Conservation (phyloP, 2,329 filamentous ascomycete species). For the Ophiostoma australiae region DNA sequence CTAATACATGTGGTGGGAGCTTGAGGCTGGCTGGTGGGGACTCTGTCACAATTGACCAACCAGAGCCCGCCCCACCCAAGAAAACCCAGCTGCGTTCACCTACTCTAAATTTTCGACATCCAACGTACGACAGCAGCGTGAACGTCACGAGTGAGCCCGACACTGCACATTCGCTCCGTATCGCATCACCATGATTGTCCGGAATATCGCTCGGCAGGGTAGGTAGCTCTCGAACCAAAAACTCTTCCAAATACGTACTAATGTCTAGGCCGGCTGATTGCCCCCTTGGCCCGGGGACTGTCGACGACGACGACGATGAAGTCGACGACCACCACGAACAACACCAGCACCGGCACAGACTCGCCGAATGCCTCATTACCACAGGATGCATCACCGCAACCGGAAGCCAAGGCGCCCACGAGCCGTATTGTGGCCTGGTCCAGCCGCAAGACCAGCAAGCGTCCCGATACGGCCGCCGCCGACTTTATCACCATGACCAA, state of each 20-base stretch:
- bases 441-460: constrained; percentile 9
- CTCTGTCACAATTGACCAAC: neutral
- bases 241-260: constrained; percentile 28
- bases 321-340: constrained; percentile 21
- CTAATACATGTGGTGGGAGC: neutral
- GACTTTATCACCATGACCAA: constrained; percentile 37
- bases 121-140: neutral
- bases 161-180: constrained; percentile 12
- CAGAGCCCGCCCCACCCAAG: neutral
- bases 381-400: neutral
- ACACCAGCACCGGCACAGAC: neutral
- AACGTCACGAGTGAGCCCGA: neutral
- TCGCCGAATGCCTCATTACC: constrained; percentile 8
- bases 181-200: constrained; percentile 49
- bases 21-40: neutral
- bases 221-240: constrained; percentile 28
- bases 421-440: constrained; percentile 12
- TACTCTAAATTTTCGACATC: constrained; percentile 10
- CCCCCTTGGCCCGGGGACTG: constrained; percentile 32
- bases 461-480: constrained; percentile 32
- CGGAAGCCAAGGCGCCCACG: neutral
- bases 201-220: constrained; percentile 54
- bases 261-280: constrained; percentile 35
- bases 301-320: constrained; percentile 28
- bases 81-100: constrained; percentile 7